phyloP scores from a whole-genome alignment of 257 asterid species.

The Gynochthodes officinalis region DNA sequence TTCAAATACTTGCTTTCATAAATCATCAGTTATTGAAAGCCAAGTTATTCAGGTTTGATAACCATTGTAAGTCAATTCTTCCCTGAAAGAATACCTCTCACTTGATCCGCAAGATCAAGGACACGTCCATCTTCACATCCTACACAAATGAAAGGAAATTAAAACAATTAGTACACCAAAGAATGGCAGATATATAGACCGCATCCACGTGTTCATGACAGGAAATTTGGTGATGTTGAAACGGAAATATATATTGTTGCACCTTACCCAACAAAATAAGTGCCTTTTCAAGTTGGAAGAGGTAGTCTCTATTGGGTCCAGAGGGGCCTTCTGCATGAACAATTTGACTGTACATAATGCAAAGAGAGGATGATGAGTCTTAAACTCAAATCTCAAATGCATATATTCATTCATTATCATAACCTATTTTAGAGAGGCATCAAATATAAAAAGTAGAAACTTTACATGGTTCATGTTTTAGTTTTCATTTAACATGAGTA shows the following conservation, averaged over 20 bases:
- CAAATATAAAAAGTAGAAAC: background rate
- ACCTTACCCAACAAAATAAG: slow-evolving; percentile 59
- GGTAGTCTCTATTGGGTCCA: slow-evolving; percentile 92
- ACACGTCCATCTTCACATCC: slow-evolving; percentile 85
- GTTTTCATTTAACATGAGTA: background rate
- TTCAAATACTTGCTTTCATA: too few relatives aligned
- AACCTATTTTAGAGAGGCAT: background rate
- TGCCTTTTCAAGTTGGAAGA: slow-evolving; percentile 84
- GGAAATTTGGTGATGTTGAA: background rate
- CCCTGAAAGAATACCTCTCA: slow-evolving; percentile 52
- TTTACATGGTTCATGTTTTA: background rate
- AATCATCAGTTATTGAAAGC: too few relatives aligned
- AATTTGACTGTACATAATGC: slow-evolving; percentile 61
- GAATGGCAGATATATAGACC: background rate
- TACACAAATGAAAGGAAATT: slow-evolving; percentile 11
- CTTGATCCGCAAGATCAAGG: slow-evolving; percentile 68
- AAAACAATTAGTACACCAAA: background rate
- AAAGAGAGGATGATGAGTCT: background rate
- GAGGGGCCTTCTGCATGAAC: slow-evolving; percentile 90
- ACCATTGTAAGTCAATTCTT: slow-evolving; percentile 4
- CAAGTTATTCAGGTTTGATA: background rate
- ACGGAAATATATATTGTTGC: background rate
- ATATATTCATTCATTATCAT: background rate
- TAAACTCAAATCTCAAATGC: background rate
- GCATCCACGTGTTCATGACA: background rate